Percentiles rank a stretch among this genome's conserved stretches.
phyloP scores from a whole-genome alignment of 2,329 filamentous ascomycete genomes.

The Simplicillium sp. region DNA sequence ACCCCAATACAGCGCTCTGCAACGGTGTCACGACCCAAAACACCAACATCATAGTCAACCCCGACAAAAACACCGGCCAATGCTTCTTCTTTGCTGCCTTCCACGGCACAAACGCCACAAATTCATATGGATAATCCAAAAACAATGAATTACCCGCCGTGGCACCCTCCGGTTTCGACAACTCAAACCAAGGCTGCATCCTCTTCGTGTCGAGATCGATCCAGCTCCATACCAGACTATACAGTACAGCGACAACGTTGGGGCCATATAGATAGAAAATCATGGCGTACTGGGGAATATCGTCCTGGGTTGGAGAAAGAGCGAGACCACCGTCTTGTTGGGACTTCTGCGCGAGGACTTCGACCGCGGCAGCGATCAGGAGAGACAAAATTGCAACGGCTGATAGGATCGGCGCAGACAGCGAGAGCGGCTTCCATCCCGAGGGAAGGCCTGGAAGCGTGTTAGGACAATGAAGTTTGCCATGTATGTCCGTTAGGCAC shows the following conservation, averaged over 20 bases:
- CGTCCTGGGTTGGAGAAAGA: slow-evolving; percentile 11
- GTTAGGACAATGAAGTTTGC: background rate
- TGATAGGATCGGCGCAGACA: slow-evolving; percentile 21
- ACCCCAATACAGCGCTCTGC: slow-evolving; percentile 45
- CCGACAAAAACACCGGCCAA: slow-evolving; percentile 41
- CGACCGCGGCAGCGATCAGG: slow-evolving; percentile 31
- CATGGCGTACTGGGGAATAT: slow-evolving; percentile 22
- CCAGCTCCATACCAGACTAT: slow-evolving; percentile 49
- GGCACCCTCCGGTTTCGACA: slow-evolving; percentile 37
- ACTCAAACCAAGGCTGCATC: slow-evolving; percentile 50
- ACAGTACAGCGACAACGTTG: slow-evolving; percentile 42
- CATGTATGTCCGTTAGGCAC: background rate
- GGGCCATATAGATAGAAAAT: slow-evolving; percentile 42
- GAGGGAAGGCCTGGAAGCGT: background rate
- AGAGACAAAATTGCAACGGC: slow-evolving; percentile 25
- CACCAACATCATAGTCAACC: slow-evolving; percentile 36
- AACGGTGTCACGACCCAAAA: slow-evolving; percentile 46
- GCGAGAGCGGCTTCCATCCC: slow-evolving; percentile 2
- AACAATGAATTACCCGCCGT: slow-evolving; percentile 34
- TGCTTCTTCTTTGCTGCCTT: slow-evolving; percentile 28
- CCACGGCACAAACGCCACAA: slow-evolving; percentile 22
- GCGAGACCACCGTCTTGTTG: slow-evolving; percentile 28
- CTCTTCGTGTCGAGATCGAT: slow-evolving; percentile 49
- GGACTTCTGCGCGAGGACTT: slow-evolving; percentile 31
- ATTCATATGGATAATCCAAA: slow-evolving; percentile 40